phyloP scores from a whole-genome alignment of 2,329 filamentous ascomycete genomes.

The Myriosclerotinia duriaeana region DNA sequence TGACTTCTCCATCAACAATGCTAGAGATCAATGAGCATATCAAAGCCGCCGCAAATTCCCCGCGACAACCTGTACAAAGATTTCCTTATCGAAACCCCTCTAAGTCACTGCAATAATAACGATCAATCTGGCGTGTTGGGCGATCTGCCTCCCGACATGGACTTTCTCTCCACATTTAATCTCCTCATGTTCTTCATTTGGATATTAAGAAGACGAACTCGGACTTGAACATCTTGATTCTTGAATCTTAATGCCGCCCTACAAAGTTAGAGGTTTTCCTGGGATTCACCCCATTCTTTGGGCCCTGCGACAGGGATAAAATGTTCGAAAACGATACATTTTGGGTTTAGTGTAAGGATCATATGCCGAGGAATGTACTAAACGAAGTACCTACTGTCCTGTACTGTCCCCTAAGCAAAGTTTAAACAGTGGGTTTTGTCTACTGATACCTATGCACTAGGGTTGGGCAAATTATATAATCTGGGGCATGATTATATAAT shows the following conservation, averaged over 20 bases:
- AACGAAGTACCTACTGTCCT: no score
- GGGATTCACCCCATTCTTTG: no score
- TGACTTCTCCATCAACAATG: neutral
- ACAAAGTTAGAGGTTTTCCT: no score
- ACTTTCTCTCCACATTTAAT: constrained; percentile 9
- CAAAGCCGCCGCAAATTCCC: neutral
- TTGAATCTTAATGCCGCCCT: neutral
- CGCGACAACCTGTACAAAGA: neutral
- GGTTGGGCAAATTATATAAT: no score
- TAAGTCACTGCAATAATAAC: neutral
- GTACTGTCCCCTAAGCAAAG: no score
- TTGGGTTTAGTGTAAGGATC: no score
- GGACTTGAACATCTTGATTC: neutral
- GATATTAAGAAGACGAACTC: neutral
- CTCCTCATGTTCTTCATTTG: neutral
- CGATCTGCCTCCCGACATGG: neutral
- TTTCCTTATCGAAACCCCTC: constrained; percentile 1
- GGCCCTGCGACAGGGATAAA: no score
- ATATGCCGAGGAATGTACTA: no score
- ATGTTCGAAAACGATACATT: no score
- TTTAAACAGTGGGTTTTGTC: no score
- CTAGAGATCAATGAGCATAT: neutral
- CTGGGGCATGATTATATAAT: no score
- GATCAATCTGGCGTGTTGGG: neutral
- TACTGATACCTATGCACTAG: no score